Evolutionary conservation across 176 grass and related monocot species (phyloP), one percentile per base, ranked within the genome.

Genomic region (Eragrostis nindensis): DNA sequence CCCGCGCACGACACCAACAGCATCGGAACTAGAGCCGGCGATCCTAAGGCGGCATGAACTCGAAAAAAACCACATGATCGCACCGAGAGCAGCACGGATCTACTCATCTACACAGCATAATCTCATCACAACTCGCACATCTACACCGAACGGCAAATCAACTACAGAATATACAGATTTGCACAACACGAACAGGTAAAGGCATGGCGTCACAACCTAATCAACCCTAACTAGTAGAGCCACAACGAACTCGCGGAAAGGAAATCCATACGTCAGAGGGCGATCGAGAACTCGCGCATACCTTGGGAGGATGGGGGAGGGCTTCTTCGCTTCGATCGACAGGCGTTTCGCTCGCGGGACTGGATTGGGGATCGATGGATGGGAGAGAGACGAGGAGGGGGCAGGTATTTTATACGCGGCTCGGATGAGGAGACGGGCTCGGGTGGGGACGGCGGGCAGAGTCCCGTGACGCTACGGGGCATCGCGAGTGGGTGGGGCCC

Each of bases 331-430:
- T 71, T 46, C 55, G 66, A 43, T 63, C n/a, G 66, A 14, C 19
- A 0, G 17, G 22, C 17, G 27, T 17, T 36, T 80, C 12, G 24
- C 29, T 54, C 1, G 59, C 1, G 13, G 44, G 36, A 6, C 8
- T 9, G 40, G n/a, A 13, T 22, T 22, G 16, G 16, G 53, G 12
- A 40, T 42, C 49, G 53, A 52, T 47, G 54, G 27, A 45, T 76
- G 11, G 15, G 24, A 3, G 30, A 36, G 0, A 19, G 26, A 26
- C 5, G 0, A 11, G 9, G 54, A 29, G 70, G 53, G 63, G 26
- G 5, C 13, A 32, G 19, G 10, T 0, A 45, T 89, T 89, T 89
- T 89, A 89, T 84, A 63, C 46, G 4, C 62, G 63, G 46, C 6
- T 2, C 5, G 64, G 24, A 8, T 1, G 54, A 6, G 29, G 48